These are phyloP conservation scores for Fusarium foetens DNA, from an alignment of 2,329 filamentous ascomycete species.

Conservation along the genomic window DNA sequence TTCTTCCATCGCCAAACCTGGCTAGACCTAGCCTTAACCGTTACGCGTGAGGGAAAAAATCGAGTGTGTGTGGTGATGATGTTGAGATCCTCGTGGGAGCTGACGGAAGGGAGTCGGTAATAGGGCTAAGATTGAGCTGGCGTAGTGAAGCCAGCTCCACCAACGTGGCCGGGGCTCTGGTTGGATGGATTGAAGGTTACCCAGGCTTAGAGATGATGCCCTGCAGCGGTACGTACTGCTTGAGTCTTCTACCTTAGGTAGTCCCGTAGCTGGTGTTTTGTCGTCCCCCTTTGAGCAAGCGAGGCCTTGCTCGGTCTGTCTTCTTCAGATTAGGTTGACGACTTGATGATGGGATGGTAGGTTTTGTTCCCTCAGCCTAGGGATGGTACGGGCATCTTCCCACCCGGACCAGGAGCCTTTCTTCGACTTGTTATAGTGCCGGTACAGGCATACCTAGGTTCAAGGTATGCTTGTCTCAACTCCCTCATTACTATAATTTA, in stretches of 20 bases:
- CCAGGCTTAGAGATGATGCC: conserved; percentile 24
- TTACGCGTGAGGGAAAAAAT: conserved; percentile 35
- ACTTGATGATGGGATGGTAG: conserved; percentile 37
- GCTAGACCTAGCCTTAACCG: conserved; percentile 18
- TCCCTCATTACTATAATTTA: conserved; percentile 42
- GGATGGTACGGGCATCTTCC: conserved; percentile 16
- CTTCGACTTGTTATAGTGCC: conserved; percentile 1
- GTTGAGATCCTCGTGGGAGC: conserved; percentile 40
- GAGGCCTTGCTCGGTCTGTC: conserved; percentile 6
- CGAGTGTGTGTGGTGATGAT: conserved; percentile 40
- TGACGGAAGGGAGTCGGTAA: conserved; percentile 42
- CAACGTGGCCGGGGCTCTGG: conserved; percentile 39
- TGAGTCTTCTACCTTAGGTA: not conserved
- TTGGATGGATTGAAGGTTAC: conserved; percentile 37
- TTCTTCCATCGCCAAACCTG: conserved; percentile 21
- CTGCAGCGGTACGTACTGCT: conserved; percentile 26
- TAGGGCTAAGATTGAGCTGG: conserved; percentile 46
- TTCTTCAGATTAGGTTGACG: conserved; percentile 19
- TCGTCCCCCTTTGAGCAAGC: conserved; percentile 4
- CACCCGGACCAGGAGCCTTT: conserved; percentile 24
- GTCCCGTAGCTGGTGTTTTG: not conserved
- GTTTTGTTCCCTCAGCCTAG: conserved; percentile 30
- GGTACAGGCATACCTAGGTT: not conserved
- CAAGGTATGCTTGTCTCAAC: conserved; percentile 39
- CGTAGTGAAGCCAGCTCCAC: conserved; percentile 41